phyloP scores from a whole-genome alignment of 1,284 basidiomycete species.

The Pisolithus thermaeus region DNA sequence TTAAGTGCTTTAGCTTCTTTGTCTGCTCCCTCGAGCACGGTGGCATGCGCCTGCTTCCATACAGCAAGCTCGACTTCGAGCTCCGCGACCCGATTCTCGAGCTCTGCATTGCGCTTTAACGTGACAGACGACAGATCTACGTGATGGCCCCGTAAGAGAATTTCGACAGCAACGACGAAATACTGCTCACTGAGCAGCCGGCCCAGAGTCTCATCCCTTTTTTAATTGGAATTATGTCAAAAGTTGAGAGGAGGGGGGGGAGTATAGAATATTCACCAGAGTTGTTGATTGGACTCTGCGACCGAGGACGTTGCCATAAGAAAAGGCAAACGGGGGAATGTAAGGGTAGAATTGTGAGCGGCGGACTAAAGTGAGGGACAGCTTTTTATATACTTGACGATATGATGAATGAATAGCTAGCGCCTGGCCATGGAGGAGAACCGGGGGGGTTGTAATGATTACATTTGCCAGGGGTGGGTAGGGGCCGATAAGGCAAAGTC shows the following conservation, averaged over 20 bases:
- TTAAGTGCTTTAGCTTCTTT: slow-evolving; percentile 58
- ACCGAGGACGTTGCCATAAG: slow-evolving; percentile 52
- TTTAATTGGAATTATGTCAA: slow-evolving; percentile 2
- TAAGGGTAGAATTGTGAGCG: slow-evolving; percentile 17
- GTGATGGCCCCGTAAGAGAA: slow-evolving; percentile 4
- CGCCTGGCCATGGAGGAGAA: slow-evolving; percentile 31
- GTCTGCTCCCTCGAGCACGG: slow-evolving; percentile 51
- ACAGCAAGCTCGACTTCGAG: slow-evolving; percentile 63
- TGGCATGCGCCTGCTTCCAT: slow-evolving; percentile 64
- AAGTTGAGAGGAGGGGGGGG: background rate
- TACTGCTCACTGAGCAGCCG: slow-evolving; percentile 47
- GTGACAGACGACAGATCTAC: slow-evolving; percentile 59
- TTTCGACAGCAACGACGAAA: slow-evolving; percentile 1
- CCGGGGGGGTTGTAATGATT: slow-evolving; percentile 25
- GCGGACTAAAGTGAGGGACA: slow-evolving; percentile 30
- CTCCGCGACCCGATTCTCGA: slow-evolving; percentile 57
- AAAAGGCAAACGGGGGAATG: slow-evolving; percentile 24
- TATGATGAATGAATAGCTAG: slow-evolving; percentile 30
- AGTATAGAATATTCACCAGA: slow-evolving; percentile 42
- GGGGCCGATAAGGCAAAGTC: slow-evolving; percentile 28
- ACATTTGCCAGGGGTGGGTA: slow-evolving; percentile 12
- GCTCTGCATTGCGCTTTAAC: slow-evolving; percentile 54
- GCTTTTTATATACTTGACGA: slow-evolving; percentile 38
- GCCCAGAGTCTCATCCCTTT: slow-evolving; percentile 56
- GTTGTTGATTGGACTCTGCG: slow-evolving; percentile 52